phyloP scores from a whole-genome alignment of 345 rosid genomes.

The Kernera saxatilis region DNA sequence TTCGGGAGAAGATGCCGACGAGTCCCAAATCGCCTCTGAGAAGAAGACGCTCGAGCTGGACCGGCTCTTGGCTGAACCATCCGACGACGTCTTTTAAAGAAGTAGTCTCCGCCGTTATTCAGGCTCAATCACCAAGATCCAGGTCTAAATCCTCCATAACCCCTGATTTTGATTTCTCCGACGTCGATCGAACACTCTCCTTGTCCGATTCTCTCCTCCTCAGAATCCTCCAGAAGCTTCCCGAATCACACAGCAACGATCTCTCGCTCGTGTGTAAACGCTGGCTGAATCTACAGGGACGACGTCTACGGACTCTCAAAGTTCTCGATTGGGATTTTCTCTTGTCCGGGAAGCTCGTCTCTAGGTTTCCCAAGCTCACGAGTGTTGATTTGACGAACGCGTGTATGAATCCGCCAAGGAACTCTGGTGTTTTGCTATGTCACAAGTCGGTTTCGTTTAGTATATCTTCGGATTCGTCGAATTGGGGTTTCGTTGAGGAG shows the following conservation, averaged over 20 bases:
- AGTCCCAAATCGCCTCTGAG: conserved; percentile 41
- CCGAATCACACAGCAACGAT: conserved; percentile 42
- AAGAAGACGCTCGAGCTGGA: conserved; percentile 50
- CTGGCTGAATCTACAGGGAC: conserved; percentile 78
- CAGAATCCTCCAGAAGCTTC: conserved; percentile 52
- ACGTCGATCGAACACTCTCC: conserved; percentile 58
- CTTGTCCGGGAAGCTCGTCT: conserved; percentile 55
- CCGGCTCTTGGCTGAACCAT: conserved; percentile 51
- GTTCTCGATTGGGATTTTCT: conserved; percentile 66
- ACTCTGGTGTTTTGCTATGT: conserved; percentile 47
- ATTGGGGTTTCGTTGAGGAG: conserved; percentile 41
- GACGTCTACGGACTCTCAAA: conserved; percentile 48
- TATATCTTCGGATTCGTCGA: conserved; percentile 31
- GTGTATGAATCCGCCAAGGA: conserved; percentile 42
- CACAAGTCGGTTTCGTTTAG: conserved; percentile 39
- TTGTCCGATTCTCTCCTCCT: conserved; percentile 73
- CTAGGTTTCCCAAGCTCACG: conserved; percentile 66
- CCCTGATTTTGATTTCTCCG: conserved; percentile 32
- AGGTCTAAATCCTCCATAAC: conserved; percentile 37
- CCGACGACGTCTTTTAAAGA: conserved; percentile 50
- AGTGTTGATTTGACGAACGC: conserved; percentile 47
- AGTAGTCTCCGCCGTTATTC: conserved; percentile 48
- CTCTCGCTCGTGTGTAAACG: conserved; percentile 76
- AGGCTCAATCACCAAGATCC: conserved; percentile 38
- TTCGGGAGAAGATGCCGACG: conserved; percentile 37